Base-by-base conservation (phyloP, 495 filamentous ascomycete species). In the Trichoderma orchidacearum region DNA sequence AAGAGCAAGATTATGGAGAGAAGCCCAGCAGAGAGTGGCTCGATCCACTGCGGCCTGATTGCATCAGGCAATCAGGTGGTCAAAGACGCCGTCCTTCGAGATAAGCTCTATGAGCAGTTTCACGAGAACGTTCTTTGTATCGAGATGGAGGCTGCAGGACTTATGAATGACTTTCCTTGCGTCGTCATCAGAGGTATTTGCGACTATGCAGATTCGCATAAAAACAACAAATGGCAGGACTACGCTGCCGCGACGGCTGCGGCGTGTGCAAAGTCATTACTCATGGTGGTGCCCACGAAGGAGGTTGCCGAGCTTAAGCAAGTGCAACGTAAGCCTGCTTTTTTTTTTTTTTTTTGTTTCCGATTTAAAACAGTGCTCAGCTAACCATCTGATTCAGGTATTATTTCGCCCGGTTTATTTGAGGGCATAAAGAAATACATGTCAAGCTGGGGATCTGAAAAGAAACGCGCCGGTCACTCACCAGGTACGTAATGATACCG, bases 101-200 rank as follows among this genome's bases (percentile, higher is more conserved):
- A 51, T 12, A 23, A 51, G 45, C 45, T 51, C 45, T 23, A 23
- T 3, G 18, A 23, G 45, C 45, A 51, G n/a, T 28, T 50, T 18
- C 11, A 28, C 18, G 13, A 50, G 2, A 28, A 28, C 17, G 18
- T 28, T 29, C 25, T 65, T 8, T 65, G 67, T 67, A 3, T 71
- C 60, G 69, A 71, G 68, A 67, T 61, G 30, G 61, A 63, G n/a
- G 61, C 59, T 17, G 61, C 61, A 11, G 61, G 61, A 3, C 50
- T 65, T 0, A 55, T 23, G 45, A 51, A 51, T 23, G 21, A 51
- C n/a, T 51, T 51, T 7, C 45, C 45, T 13, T 51, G 45, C 41
- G 12, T 73, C 0, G 60, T 73, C 13, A 66, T 73, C 57, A 68
- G 71, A 53, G 66, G 66, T 11, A 66, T 72, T n/a, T 69, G 66